phyloP scores from a whole-genome alignment of 192 early-diverging fungal genomes.

The Entophlyctis helioformis region DNA sequence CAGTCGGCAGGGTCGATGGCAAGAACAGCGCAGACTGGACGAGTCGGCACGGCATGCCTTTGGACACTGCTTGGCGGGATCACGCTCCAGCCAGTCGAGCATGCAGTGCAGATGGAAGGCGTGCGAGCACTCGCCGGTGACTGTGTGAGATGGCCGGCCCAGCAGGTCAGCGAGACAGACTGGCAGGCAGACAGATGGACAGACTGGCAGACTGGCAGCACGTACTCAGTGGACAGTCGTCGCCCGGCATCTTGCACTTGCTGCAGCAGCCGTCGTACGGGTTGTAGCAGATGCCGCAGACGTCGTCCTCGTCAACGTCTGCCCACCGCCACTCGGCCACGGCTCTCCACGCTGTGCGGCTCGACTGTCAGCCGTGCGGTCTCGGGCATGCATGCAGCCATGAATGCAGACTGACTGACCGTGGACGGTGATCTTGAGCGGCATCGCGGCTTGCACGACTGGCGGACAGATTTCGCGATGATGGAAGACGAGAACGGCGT shows the following conservation, averaged over 20 bases:
- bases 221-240: conserved; percentile 67
- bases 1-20: no score
- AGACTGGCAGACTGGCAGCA: neutral
- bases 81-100: no score
- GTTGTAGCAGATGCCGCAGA: conserved; percentile 85
- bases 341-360: no score
- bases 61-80: no score
- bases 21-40: no score
- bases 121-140: conserved; percentile 86
- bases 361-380: conserved; percentile 1
- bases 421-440: no score
- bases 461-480: no score
- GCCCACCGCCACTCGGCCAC: conserved; percentile 87
- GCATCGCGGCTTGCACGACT: no score
- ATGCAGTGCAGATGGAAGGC: conserved; percentile 94
- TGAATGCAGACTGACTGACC: no score
- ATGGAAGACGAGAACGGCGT: no score
- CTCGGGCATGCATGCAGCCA: no score
- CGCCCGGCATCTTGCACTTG: conserved; percentile 71
- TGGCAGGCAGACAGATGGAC: neutral
- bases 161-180: neutral
- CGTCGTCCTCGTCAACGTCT: conserved; percentile 59
- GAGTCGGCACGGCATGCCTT: no score
- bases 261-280: conserved; percentile 80
- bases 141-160: conserved; percentile 11